Conservation (phyloP, 257 asterid genomes). For the Solanum tarijense region DNA sequence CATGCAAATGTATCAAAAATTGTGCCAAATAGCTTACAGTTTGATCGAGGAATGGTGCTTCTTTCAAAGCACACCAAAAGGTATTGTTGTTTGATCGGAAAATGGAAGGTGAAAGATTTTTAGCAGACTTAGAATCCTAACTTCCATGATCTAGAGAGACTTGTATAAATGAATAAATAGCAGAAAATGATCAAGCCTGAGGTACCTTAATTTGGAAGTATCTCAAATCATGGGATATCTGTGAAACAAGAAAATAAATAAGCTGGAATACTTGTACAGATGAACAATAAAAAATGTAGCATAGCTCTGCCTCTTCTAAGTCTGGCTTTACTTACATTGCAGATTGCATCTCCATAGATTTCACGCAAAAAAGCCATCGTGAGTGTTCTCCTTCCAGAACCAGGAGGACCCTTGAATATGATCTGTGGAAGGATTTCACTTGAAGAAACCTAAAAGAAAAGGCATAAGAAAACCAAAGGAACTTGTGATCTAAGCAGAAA, state of each 20-base stretch:
- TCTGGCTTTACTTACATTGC: conserved; percentile 34
- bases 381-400: conserved; percentile 71
- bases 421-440: conserved; percentile 48
- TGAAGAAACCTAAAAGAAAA: conserved; percentile 23
- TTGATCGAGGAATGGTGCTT: not conserved
- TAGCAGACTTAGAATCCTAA: not conserved
- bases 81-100: not conserved
- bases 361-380: conserved; percentile 61
- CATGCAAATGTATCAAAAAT: not conserved
- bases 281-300: not conserved
- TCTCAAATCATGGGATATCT: conserved; percentile 66
- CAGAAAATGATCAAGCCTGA: not conserved
- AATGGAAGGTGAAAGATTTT: not conserved
- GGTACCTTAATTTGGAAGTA: conserved; percentile 61
- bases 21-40: not conserved
- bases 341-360: conserved; percentile 56
- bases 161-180: not conserved
- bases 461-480: not conserved
- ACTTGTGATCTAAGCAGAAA: not conserved
- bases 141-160: not conserved
- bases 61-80: not conserved
- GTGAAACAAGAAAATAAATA: conserved; percentile 1
- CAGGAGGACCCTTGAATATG: conserved; percentile 63
- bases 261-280: too few relatives aligned
- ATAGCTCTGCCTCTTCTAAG: not conserved